A percentile compares a stretch with the other conserved stretches of the same genome.
Evolutionary conservation across 2,329 filamentous ascomycete species (phyloP).

Genomic region (Penicillium palitans): DNA sequence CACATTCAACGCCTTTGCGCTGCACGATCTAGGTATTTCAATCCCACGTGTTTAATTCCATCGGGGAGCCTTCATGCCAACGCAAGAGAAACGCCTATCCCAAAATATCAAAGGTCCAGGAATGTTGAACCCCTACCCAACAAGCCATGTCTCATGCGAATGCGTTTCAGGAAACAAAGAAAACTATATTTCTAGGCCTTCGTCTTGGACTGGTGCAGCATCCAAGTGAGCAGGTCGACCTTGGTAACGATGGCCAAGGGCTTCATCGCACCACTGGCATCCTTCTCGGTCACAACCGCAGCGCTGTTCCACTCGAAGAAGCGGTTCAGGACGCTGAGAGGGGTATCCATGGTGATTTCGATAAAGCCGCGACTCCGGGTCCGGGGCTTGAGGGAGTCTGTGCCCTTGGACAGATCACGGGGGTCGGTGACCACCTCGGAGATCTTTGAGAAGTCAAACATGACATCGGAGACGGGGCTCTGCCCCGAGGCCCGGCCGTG

Average conservation of each 20-base stretch:
- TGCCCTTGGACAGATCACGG: constrained; percentile 56
- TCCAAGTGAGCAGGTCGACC: constrained; percentile 89
- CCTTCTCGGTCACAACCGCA: constrained; percentile 84
- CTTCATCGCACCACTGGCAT: constrained; percentile 62
- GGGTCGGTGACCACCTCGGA: constrained; percentile 90
- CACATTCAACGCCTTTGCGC: constrained; percentile 7
- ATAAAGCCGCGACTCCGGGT: constrained; percentile 71
- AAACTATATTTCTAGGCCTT: constrained; percentile 10
- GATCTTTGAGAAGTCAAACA: constrained; percentile 92
- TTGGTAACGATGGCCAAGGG: constrained; percentile 92
- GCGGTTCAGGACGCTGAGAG: constrained; percentile 76
- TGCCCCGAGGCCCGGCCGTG: constrained; percentile 73
- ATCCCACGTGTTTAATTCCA: constrained; percentile 21
- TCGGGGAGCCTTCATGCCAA: constrained; percentile 11
- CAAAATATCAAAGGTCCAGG: constrained; percentile 12
- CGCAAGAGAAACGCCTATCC: constrained; percentile 14
- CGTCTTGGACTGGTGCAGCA: constrained; percentile 65
- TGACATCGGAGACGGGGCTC: constrained; percentile 78
- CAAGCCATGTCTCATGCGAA: constrained; percentile 11
- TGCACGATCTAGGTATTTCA: constrained; percentile 14
- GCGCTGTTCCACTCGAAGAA: constrained; percentile 99
- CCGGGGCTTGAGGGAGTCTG: constrained; percentile 34
- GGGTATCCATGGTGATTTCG: constrained; percentile 90
- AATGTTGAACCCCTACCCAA: constrained; percentile 23
- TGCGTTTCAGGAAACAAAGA: constrained; percentile 9